These are phyloP conservation scores for Rhynchospora pubera DNA, from an alignment of 176 grass and related monocot genomes.

Conservation along the genomic window DNA sequence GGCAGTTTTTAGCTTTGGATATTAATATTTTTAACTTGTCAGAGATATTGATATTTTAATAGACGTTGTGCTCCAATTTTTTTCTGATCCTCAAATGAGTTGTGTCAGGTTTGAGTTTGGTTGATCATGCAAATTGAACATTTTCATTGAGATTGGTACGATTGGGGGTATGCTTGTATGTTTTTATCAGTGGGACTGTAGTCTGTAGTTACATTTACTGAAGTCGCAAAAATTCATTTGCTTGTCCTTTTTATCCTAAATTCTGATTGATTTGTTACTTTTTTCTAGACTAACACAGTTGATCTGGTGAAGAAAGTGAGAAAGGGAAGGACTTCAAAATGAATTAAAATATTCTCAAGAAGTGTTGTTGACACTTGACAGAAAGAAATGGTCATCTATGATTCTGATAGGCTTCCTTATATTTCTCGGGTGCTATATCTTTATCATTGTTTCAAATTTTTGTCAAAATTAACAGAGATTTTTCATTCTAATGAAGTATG, in stretches of 20 bases:
- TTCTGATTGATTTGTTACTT: neutral
- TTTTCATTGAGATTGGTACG: neutral
- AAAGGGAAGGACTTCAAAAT: conserved; percentile 27
- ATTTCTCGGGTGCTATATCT: conserved; percentile 62
- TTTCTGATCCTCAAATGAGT: neutral
- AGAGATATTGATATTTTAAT: no score
- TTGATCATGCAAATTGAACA: neutral
- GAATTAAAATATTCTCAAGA: conserved; percentile 58
- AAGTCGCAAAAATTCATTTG: neutral
- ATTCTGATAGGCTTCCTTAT: conserved; percentile 88
- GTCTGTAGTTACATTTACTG: neutral
- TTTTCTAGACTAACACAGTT: conserved; percentile 72
- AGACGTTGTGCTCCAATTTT: no score
- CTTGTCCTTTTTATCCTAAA: neutral
- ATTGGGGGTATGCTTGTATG: neutral
- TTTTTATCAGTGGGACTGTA: neutral
- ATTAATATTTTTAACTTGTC: no score
- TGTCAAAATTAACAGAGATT: conserved; percentile 4
- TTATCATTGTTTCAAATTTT: neutral
- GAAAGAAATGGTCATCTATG: conserved; percentile 38
- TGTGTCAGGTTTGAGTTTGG: neutral
- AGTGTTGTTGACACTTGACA: conserved; percentile 47
- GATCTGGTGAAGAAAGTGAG: conserved; percentile 57
- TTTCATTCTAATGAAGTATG: conserved; percentile 1
- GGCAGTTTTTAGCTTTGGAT: no score